Percentiles rank a stretch among this genome's conserved stretches.
Evolutionary conservation across 2,329 filamentous ascomycete genomes (phyloP).

Genomic region (Stemphylium vesicarium): DNA sequence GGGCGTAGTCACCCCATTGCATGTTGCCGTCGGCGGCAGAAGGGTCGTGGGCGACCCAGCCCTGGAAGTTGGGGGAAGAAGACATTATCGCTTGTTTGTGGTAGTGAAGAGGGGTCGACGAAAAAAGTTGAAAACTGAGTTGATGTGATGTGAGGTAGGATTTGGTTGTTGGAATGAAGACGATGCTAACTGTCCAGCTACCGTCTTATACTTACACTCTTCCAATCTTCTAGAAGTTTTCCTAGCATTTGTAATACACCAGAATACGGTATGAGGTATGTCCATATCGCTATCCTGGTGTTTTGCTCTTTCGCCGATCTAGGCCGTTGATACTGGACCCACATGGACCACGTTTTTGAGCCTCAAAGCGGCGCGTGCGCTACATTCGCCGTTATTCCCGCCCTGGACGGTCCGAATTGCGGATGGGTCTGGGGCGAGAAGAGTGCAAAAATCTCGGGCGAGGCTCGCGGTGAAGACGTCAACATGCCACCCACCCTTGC

Average conservation of each 20-base stretch:
- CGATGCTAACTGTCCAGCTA: not conserved
- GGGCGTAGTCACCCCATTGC: slow-evolving; percentile 57
- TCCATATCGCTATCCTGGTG: slow-evolving; percentile 15
- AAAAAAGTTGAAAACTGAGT: not conserved
- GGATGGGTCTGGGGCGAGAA: slow-evolving; percentile 6
- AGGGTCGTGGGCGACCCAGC: slow-evolving; percentile 62
- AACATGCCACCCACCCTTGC: not conserved
- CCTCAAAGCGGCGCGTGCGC: slow-evolving; percentile 4
- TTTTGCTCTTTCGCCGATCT: slow-evolving; percentile 34
- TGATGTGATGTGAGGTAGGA: not conserved
- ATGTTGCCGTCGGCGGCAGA: slow-evolving; percentile 60
- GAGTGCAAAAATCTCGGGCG: slow-evolving; percentile 12
- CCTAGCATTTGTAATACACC: slow-evolving; percentile 31
- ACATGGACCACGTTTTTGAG: slow-evolving; percentile 21
- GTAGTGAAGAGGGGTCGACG: not conserved
- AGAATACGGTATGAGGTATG: slow-evolving; percentile 12
- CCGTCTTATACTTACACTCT: not conserved
- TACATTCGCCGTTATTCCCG: slow-evolving; percentile 10
- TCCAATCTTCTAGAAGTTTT: slow-evolving; percentile 5
- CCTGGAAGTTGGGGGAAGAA: slow-evolving; percentile 55
- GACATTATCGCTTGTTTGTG: slow-evolving; percentile 21
- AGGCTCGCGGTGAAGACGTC: slow-evolving; percentile 14
- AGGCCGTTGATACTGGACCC: slow-evolving; percentile 25
- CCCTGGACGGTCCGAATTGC: slow-evolving; percentile 2
- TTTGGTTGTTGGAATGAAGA: not conserved